phyloP scores from a whole-genome alignment of 2,329 filamentous ascomycete genomes.

The Epichloe brachyelytri region DNA sequence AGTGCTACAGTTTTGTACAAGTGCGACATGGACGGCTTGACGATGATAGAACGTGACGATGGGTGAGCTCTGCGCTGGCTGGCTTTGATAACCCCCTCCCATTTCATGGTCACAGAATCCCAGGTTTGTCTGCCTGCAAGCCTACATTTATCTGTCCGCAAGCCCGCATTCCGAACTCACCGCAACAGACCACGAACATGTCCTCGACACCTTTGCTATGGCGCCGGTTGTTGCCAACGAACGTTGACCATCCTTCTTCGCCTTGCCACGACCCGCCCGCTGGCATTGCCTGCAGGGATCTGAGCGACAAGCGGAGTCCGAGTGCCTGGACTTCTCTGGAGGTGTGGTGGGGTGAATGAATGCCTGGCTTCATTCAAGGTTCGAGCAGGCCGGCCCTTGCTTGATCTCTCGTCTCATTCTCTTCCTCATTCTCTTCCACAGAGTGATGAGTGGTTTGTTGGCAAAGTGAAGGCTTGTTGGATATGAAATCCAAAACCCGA shows the following conservation, averaged over 20 bases:
- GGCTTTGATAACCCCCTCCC: not conserved
- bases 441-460: not conserved
- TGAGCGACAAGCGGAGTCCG: constrained; percentile 7
- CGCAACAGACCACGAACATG: not conserved
- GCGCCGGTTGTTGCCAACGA: not conserved
- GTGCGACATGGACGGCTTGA: not conserved
- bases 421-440: not conserved
- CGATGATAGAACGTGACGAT: not conserved
- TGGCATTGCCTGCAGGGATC: constrained; percentile 13
- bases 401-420: not conserved
- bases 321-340: not conserved
- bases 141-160: not conserved
- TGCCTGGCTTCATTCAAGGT: not conserved
- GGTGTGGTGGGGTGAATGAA: constrained; percentile 5
- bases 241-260: not conserved
- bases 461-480: no score
- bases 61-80: not conserved
- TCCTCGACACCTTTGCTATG: not conserved
- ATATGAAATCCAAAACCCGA: not conserved
- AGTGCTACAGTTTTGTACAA: not conserved
- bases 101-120: not conserved
- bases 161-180: constrained; percentile 1
- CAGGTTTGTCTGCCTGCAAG: not conserved
- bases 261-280: constrained; percentile 9
- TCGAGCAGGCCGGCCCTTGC: not conserved